Evolutionary conservation across 768 basidiomycete species (phyloP), one percentile per base, ranked within the genome.

Genomic region (Pleurotus tuoliensis): DNA sequence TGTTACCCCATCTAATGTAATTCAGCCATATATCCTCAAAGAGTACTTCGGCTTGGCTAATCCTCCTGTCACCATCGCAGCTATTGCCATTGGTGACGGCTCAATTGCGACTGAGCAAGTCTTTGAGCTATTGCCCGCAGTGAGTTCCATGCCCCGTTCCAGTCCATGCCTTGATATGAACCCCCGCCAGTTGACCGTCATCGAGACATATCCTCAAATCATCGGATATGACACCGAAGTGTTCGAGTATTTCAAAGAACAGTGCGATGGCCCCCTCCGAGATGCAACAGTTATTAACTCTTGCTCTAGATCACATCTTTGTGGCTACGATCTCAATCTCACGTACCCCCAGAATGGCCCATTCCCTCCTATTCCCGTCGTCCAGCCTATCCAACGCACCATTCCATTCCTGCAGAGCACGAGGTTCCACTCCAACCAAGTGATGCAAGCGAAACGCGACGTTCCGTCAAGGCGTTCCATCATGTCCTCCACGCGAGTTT

Each of bases 191-290:
- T 65, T 83, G 41, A 76, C 67, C 55, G 73, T 86, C 27, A 67
- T 90, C 15, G 81, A 87, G 69, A 90, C 89, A 3, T 87, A 85
- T 64, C 89, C 89, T 1, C 88, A 90, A 64, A 70, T 90, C 25
- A 88, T 91, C 51, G 84, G 81, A 34, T 90, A 90, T 62, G 83
- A 90, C 59, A 73, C 75, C 46, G 78, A 80, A 4, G 84, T 87
- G 5, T 84, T 80, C 63, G 75, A 82, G 55, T 87, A 87, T 64
- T 90, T 90, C 69, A 77, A 79, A 59, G 74, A 81, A 61, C 86
- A 88, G 87, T 88, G 60, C 57, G 85, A 73, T 50, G n/a, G 5
- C 20, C 37, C 24, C 54, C 30, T 37, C 4, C 5, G 9, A 6
- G 13, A 27, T 27, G 44, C 25, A 45, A 8, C 16, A 15, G 0